phyloP scores from a whole-genome alignment of 441 rosid genomes.

The Hura crepitans region DNA sequence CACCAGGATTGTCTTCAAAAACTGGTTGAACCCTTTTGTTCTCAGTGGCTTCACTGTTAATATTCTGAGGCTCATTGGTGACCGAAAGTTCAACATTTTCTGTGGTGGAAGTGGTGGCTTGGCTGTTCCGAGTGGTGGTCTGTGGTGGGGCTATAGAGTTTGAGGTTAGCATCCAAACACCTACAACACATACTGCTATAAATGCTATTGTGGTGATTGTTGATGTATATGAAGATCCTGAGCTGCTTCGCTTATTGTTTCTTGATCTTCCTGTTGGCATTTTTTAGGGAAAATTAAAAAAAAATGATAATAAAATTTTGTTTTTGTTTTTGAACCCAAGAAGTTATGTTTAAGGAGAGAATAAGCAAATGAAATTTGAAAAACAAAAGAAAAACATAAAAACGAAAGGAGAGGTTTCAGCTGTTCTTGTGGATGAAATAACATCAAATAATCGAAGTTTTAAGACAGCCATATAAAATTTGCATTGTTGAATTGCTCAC shows the following conservation, averaged over 20 bases:
- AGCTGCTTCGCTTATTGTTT: constrained; percentile 39
- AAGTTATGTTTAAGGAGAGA: too few species aligned
- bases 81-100: constrained; percentile 2
- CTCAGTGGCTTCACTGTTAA: neutral
- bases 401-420: constrained; percentile 31
- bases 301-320: too few species aligned
- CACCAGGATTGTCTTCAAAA: constrained; percentile 78
- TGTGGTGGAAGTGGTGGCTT: constrained; percentile 20
- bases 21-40: constrained; percentile 34
- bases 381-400: neutral
- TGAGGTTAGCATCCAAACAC: constrained; percentile 76
- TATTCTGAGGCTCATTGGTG: neutral
- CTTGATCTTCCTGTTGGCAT: constrained; percentile 71
- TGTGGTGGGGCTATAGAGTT: constrained; percentile 50
- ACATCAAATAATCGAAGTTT: constrained; percentile 5
- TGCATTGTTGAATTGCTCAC: constrained; percentile 43
- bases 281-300: neutral
- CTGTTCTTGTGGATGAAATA: constrained; percentile 37
- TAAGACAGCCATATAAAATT: constrained; percentile 32
- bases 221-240: constrained; percentile 60
- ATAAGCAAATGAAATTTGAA: neutral
- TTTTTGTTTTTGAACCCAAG: neutral
- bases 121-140: constrained; percentile 30
- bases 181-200: constrained; percentile 58
- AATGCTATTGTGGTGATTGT: constrained; percentile 66